These are phyloP conservation scores for Elongisporangium anandrum DNA, from an alignment of 352 stramenopile genomes.

Conservation along the genomic window DNA sequence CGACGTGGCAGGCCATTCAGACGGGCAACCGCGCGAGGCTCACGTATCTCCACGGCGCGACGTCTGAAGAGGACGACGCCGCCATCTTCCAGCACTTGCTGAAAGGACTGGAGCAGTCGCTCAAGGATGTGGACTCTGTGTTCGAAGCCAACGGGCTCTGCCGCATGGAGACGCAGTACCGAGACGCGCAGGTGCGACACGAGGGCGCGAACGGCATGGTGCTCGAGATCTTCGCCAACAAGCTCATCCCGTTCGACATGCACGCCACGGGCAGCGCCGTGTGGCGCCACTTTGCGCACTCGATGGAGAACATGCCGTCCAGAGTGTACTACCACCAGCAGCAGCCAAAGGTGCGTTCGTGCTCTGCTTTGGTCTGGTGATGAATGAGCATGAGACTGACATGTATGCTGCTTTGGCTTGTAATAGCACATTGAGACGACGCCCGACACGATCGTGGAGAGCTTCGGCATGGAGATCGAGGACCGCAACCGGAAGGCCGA, in stretches of 20 bases:
- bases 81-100: slow-evolving; percentile 45
- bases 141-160: slow-evolving; percentile 47
- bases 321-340: slow-evolving; percentile 46
- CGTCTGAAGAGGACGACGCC: slow-evolving; percentile 27
- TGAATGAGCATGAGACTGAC: no score
- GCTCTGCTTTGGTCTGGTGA: not conserved
- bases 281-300: slow-evolving; percentile 52
- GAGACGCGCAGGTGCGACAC: slow-evolving; percentile 38
- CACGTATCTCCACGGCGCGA: not conserved
- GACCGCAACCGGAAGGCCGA: slow-evolving; percentile 41
- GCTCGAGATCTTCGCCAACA: slow-evolving; percentile 58
- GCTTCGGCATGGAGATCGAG: slow-evolving; percentile 41
- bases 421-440: slow-evolving; percentile 40
- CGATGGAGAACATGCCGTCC: slow-evolving; percentile 54
- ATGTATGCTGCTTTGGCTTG: no score
- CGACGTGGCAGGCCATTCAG: slow-evolving; percentile 11
- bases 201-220: slow-evolving; percentile 31
- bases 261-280: slow-evolving; percentile 32
- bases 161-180: slow-evolving; percentile 43
- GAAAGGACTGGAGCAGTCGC: slow-evolving; percentile 30
- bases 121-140: slow-evolving; percentile 40
- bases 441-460: slow-evolving; percentile 50
- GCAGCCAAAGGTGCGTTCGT: slow-evolving; percentile 28
- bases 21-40: slow-evolving; percentile 2
- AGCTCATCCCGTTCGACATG: slow-evolving; percentile 47